Evolutionary conservation across 768 basidiomycete species (phyloP).

Genomic region (Suillus decipiens): DNA sequence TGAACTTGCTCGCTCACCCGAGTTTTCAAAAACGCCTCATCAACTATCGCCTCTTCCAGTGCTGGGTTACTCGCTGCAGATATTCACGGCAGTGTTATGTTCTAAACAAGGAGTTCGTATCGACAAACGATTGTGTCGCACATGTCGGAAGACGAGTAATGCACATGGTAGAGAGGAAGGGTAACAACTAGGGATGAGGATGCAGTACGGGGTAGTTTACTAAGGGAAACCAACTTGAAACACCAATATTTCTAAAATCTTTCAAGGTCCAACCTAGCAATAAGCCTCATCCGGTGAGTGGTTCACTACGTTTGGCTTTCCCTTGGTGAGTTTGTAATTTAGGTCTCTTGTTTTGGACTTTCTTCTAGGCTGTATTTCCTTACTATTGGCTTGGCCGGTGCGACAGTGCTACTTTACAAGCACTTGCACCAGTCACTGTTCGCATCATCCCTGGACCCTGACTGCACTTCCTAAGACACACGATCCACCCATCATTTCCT

Average conservation of each 20-base stretch:
- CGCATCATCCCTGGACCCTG: no score
- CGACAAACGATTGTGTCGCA: slow-evolving; percentile 73
- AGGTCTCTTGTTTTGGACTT: slow-evolving; percentile 81
- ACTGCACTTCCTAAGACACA: slow-evolving; percentile 84
- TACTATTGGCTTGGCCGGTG: slow-evolving; percentile 90
- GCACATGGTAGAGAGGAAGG: slow-evolving; percentile 81
- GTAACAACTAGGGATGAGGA: slow-evolving; percentile 95
- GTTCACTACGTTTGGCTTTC: slow-evolving; percentile 3
- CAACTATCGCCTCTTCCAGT: slow-evolving; percentile 62
- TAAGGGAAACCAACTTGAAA: slow-evolving; percentile 67
- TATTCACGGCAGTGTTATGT: slow-evolving; percentile 82
- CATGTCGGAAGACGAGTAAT: slow-evolving; percentile 80
- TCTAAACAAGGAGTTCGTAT: slow-evolving; percentile 76
- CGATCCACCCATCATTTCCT: slow-evolving; percentile 75
- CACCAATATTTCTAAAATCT: slow-evolving; percentile 69
- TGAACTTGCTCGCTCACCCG: slow-evolving; percentile 72
- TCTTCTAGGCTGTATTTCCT: slow-evolving; percentile 80
- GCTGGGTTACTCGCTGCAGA: slow-evolving; percentile 78
- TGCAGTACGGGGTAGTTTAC: slow-evolving; percentile 58
- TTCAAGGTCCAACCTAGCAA: slow-evolving; percentile 74
- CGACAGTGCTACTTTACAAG: slow-evolving; percentile 89
- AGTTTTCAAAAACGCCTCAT: slow-evolving; percentile 76
- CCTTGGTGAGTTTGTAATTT: slow-evolving; percentile 4
- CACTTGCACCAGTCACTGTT: slow-evolving; percentile 91
- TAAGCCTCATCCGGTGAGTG: slow-evolving; percentile 73